Evolutionary conservation across 257 asterid species (phyloP), one percentile per base, ranked within the genome.

Genomic region (Solanum rostratum): DNA sequence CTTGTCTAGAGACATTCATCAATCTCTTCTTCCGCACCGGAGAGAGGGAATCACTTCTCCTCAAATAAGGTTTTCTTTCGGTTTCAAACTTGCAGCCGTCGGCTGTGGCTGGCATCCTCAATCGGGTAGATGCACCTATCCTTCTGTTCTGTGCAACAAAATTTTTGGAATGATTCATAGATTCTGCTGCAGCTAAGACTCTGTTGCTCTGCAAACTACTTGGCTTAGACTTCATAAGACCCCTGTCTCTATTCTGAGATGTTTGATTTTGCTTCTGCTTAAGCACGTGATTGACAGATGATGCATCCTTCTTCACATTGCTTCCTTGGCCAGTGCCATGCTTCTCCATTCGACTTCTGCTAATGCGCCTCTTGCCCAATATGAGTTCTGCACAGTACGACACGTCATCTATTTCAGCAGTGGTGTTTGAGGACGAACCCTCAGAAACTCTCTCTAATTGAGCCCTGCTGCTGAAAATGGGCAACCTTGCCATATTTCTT

Each of bases 1-100:
- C 89, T 52, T 88, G 90, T 85, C 90, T 84, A 37, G 89, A 63
- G 22, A 85, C 66, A 81, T 88, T 90, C 81, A 60, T 39, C 1
- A 89, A 85, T 90, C 97, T 89, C 90, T 92, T 92, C 90, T 93
- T 93, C 22, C 92, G 91, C 68, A 89, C 90, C 4, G 91, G 89
- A 68, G 92, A 89, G 33, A 86, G 84, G 30, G 85, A 87, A 65
- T 88, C 90, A 49, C 79, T 84, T 88, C 84, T 78, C 82, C 90
- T 85, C 69, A 80, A 85, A 52, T 80, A 79, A 81, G 81, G 49
- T 86, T 89, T 91, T 81, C 86, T 89, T 80, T 90, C 95, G 3
- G 86, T 6, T 84, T 91, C 92, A 85, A 93, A 88, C 87, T 87
- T 90, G 84, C 85, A 87, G 63, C 69, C 83, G 20, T 91, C 89